These are phyloP conservation scores for bread wheat (Triticum aestivum) DNA, from an alignment of 176 grass and related monocot species.

Conservation along the genomic window IWGSC_CS_RefSeq_v2.1 NC_057814.1:527560285-527560784, in stretches of 20 bases:
- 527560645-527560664: slow-evolving; percentile 91
- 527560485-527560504: slow-evolving; percentile 97
- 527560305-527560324: slow-evolving; percentile 13
- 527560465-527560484: slow-evolving; percentile 83
- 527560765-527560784: background rate
- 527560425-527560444: background rate
- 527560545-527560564: slow-evolving; percentile 16
- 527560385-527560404: background rate
- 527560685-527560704: slow-evolving; percentile 9
- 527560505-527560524: slow-evolving; percentile 75
- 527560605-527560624: slow-evolving; percentile 47
- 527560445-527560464: slow-evolving; percentile 30
- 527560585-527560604: slow-evolving; percentile 25
- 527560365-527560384: background rate
- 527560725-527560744: slow-evolving; percentile 11
- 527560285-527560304: slow-evolving; percentile 16
- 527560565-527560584: slow-evolving; percentile 20
- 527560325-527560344: background rate
- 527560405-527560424: background rate
- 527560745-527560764: background rate
- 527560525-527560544: slow-evolving; percentile 20
- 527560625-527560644: slow-evolving; percentile 83
- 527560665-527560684: slow-evolving; percentile 86
- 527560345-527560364: slow-evolving; percentile 4
- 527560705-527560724: background rate